Evolutionary conservation across 179 eudicot genomes (phyloP).

Genomic region (Amaranthus tricolor): DNA sequence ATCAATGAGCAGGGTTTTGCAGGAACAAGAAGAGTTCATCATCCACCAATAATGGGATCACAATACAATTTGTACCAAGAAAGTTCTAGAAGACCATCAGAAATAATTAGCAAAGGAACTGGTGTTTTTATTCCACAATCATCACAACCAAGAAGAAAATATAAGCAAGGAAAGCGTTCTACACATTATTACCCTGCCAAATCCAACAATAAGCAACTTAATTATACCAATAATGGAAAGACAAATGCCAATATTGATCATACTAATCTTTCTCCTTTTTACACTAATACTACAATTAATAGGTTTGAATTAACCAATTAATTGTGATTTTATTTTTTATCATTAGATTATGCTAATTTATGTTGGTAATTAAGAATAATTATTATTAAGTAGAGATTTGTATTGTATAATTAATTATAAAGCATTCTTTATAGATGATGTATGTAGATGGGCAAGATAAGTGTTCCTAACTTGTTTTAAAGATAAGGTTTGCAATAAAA

Average conservation of each 20-base stretch:
- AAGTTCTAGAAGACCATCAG: conserved; percentile 14
- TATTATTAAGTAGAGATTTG: no score
- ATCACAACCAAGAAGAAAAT: conserved; percentile 28
- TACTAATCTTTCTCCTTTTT: conserved; percentile 7
- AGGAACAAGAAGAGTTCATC: conserved; percentile 10
- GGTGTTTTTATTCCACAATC: conserved; percentile 41
- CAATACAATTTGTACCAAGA: conserved; percentile 27
- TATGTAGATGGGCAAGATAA: no score
- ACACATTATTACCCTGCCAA: conserved; percentile 7
- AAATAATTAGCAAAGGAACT: conserved; percentile 34
- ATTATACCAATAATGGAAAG: conserved; percentile 2
- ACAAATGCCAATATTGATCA: conserved; percentile 7
- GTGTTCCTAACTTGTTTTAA: no score
- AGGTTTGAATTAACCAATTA: conserved; percentile 8
- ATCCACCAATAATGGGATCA: conserved; percentile 21
- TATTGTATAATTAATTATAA: no score
- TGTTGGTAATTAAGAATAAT: no score
- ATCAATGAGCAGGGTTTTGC: conserved; percentile 25
- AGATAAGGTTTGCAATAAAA: no score
- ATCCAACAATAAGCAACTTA: conserved; percentile 23
- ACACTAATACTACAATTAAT: conserved; percentile 6
- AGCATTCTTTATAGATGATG: no score
- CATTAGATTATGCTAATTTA: conserved; percentile 8
- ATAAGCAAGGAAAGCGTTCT: conserved; percentile 21
- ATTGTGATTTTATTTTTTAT: neutral